Conservation (phyloP, 345 rosid species). For the Syzygium jambos region DNA sequence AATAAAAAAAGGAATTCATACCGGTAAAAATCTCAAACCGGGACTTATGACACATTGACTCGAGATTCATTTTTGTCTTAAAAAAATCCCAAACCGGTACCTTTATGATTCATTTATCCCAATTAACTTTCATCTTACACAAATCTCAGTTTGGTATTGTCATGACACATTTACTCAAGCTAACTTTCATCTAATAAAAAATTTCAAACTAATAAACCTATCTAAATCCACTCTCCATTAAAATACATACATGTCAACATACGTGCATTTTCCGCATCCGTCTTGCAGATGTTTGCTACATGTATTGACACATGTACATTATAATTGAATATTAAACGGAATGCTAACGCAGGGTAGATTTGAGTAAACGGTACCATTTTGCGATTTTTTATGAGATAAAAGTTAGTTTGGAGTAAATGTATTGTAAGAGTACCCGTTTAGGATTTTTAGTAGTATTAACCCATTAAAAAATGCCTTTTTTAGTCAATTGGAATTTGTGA, state of each 20-base stretch:
- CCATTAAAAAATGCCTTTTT: neutral
- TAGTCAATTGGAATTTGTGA: neutral
- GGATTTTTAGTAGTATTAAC: rapidly evolving
- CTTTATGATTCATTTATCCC: neutral
- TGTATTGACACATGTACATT: neutral
- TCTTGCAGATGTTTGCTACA: rapidly evolving
- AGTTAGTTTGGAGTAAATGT: neutral
- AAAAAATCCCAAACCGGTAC: rapidly evolving
- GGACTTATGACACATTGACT: rapidly evolving
- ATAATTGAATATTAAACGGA: rapidly evolving
- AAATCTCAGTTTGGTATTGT: too few species aligned
- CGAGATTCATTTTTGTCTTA: neutral
- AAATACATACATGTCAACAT: rapidly evolving
- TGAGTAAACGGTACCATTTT: rapidly evolving
- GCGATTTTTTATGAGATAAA: neutral
- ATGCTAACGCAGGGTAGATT: neutral
- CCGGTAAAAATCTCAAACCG: neutral
- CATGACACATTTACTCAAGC: neutral
- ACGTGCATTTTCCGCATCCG: neutral
- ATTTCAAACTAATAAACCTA: neutral
- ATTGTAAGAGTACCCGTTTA: rapidly evolving
- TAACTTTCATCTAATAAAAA: neutral
- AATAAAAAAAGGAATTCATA: neutral
- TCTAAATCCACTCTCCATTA: rapidly evolving
- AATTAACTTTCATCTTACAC: neutral